These are phyloP conservation scores for Pleurostoma richardsiae DNA, from an alignment of 2,329 filamentous ascomycete genomes.

Conservation along the genomic window DNA sequence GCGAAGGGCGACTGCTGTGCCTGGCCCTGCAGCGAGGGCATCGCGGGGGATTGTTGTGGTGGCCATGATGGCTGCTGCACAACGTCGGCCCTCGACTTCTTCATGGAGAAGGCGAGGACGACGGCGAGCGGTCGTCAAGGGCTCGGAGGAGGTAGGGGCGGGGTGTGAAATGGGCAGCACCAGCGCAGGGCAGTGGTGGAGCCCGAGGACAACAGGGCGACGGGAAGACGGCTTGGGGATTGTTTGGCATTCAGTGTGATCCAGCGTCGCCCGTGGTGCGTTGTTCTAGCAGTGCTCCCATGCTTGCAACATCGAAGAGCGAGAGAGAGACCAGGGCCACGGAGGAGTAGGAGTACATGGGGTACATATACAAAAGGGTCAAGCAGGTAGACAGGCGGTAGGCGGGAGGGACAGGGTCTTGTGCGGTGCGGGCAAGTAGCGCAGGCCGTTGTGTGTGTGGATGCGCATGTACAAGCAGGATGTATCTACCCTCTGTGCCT, in stretches of 20 bases:
- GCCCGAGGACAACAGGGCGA: conserved; percentile 1
- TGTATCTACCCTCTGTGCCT: too few species aligned
- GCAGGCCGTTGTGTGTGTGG: too few species aligned
- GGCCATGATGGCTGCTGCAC: conserved; percentile 20
- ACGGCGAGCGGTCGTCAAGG: too few species aligned
- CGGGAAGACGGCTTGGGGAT: neutral
- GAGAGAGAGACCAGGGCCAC: neutral
- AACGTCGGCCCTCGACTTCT: conserved; percentile 13
- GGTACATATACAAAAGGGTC: conserved; percentile 2
- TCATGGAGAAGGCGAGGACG: conserved; percentile 10
- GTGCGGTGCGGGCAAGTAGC: too few species aligned
- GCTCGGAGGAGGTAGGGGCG: neutral
- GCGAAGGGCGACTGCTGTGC: conserved; percentile 19
- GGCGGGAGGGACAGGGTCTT: too few species aligned
- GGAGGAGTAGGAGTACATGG: conserved; percentile 1
- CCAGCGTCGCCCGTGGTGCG: conserved; percentile 8
- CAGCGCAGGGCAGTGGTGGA: neutral
- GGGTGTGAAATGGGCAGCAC: conserved; percentile 1
- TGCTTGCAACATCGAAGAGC: conserved; percentile 1
- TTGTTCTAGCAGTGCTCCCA: conserved; percentile 4
- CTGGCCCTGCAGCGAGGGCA: conserved; percentile 17
- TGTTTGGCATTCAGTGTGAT: conserved; percentile 5
- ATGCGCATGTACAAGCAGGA: too few species aligned
- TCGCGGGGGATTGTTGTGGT: conserved; percentile 18
- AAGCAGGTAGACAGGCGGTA: neutral